Base-by-base conservation (phyloP, 2,329 filamentous ascomycete genomes). In the Purpureocillium takamizusanense region DNA sequence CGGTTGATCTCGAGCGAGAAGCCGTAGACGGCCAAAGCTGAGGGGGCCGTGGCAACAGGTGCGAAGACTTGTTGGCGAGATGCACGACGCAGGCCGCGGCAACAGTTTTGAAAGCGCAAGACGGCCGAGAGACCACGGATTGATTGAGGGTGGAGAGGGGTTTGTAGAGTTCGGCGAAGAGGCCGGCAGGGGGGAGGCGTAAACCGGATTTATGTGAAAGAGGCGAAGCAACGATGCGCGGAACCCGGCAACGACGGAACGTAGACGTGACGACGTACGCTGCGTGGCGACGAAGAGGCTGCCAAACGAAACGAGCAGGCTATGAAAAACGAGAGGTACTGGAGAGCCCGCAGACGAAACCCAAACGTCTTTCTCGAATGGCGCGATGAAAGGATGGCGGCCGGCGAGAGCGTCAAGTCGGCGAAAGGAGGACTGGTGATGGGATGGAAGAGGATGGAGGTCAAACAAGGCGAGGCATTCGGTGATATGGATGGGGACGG, bases 181-280 rank as follows among this genome's bases (percentile, higher is more conserved):
- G 21, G 21, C 21, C 10, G 36, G 29, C 15, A 35, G 18, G 21
- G 41, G 48, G 18, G 21, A 39, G 48, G 50, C 44, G 45, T 38
- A 44, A 49, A 48, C 43, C 21, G 50, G 42, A 48, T 51, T 53
- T 52, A 52, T 51, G 47, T 51, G 44, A 42, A 33, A 45, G 37
- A 42, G 39, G 31, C 40, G 36, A 38, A 37, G 42, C 18, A 42
- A 48, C 21, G 21, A 25, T 10, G 41, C 36, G 36, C 42, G 37
- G 21, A 36, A 36, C 30, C 39, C 38, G 33, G 36, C 32, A 28
- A 28, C 35, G 35, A 31, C 37, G 23, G 16, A 33, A 31, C 21
- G 18, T 18, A 41, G 33, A 42, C 36, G 27, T 38, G 41, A 33
- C 36, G 39, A 36, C 37, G 39, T 30, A 34, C 33, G 18, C n/a